Base-by-base conservation (phyloP, 2,329 filamentous ascomycete species). In the Aspergillaceae sp. region DNA sequence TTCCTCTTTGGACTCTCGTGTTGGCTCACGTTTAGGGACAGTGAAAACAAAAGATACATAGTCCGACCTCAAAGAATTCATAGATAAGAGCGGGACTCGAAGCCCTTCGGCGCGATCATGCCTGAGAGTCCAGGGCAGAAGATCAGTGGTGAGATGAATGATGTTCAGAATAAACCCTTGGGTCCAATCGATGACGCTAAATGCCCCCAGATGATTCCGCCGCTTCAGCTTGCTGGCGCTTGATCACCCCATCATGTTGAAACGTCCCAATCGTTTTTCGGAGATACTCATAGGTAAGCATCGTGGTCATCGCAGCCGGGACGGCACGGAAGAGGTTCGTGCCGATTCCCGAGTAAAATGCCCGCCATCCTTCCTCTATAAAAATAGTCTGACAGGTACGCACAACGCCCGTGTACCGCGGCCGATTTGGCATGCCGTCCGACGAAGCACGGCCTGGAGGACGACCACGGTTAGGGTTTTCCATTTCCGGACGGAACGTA, bases 251-350 rank as follows among this genome's bases (percentile, higher is more conserved):
- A 58, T 80, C 76, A 48, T 72, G 69, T 57, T 81, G 78, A 46
- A 80, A 54, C 45, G 67, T 70, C 43, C 72, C 71, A 45, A 81
- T 72, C 10, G 70, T 63, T 49, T 76, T 76, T 54, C 76, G 75
- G 48, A 84, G 64, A 54, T 84, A 92, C 70, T 98, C 92, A 62
- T 95, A 98, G 8, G 91, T 97, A 62, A 97, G 76, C 84, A 98
- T 94, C 3, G 92, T 98, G 28, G 94, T 95, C 60, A 94, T 94
- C 19, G 92, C 91, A 26, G 92, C 89, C 30, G 92, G 92, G 8
- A 98, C 84, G 5, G 92, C 92, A 47, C 92, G 80, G 75, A 97
- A 88, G 81, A 98, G 87, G 69, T 98, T 98, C 42, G 91, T 95
- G 34, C 92, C 92, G 75, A 98, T 88, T 33, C 92, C 92, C 27